phyloP scores from a whole-genome alignment of 768 basidiomycete species.

The Termitomyces heimii region DNA sequence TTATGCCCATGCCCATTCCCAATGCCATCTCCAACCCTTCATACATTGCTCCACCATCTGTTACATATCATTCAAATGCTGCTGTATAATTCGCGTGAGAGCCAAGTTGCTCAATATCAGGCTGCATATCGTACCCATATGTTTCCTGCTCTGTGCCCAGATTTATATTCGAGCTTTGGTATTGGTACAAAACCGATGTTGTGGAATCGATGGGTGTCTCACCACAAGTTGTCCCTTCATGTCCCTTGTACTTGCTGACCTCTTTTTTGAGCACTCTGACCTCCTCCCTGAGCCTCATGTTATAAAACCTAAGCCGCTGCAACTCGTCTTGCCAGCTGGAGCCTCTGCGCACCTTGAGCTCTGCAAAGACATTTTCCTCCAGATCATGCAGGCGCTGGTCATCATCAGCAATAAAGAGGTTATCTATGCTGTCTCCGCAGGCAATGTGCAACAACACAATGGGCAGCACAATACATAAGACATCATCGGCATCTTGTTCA shows the following conservation, averaged over 20 bases:
- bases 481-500: neutral
- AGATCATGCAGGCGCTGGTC: neutral
- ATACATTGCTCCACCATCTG: neutral
- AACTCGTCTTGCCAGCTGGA: constrained; percentile 94
- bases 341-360: constrained; percentile 58
- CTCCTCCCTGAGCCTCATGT: constrained; percentile 61
- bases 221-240: neutral
- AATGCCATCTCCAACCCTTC: neutral
- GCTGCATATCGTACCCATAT: neutral
- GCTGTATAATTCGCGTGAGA: neutral
- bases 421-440: constrained; percentile 14
- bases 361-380: constrained; percentile 54
- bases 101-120: neutral
- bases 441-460: constrained; percentile 34
- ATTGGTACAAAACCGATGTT: too few species aligned
- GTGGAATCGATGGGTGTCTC: too few species aligned
- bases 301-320: constrained; percentile 73
- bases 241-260: neutral
- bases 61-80: neutral
- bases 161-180: too few species aligned
- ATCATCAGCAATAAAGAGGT: neutral
- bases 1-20: neutral
- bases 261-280: constrained; percentile 25
- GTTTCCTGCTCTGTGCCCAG: neutral
- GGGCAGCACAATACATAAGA: constrained; percentile 24